Conservation (phyloP, 202 grass and related monocot genomes). For the Hordeum pubiflorum region DNA sequence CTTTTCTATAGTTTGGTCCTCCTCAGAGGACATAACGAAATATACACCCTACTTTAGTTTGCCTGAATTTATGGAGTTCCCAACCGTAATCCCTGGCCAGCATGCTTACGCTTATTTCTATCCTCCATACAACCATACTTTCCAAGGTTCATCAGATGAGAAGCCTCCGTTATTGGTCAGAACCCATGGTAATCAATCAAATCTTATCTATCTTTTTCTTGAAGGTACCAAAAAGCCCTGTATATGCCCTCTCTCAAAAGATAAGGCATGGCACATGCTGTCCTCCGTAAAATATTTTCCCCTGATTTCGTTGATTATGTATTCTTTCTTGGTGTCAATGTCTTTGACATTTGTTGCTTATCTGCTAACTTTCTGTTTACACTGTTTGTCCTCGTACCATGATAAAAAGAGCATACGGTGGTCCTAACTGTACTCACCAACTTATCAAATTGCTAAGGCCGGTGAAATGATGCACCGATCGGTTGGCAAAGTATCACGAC, state of each 20-base stretch:
- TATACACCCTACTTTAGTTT: slow-evolving; percentile 63
- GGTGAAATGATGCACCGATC: neutral
- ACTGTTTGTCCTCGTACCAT: neutral
- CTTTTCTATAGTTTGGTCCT: slow-evolving; percentile 88
- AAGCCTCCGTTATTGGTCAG: slow-evolving; percentile 80
- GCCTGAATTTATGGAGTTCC: slow-evolving; percentile 76
- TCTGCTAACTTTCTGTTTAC: neutral
- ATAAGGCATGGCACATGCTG: neutral
- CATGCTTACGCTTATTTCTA: slow-evolving; percentile 94
- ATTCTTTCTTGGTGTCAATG: neutral
- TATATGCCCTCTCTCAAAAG: neutral
- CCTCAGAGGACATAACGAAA: slow-evolving; percentile 57
- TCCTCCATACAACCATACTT: slow-evolving; percentile 50
- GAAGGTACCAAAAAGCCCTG: neutral
- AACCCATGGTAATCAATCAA: slow-evolving; percentile 59
- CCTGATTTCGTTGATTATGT: neutral
- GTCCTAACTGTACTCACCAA: neutral
- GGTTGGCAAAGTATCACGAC: neutral
- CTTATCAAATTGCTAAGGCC: neutral
- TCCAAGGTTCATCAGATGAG: slow-evolving; percentile 55
- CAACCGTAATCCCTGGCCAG: slow-evolving; percentile 54
- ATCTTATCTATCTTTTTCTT: neutral
- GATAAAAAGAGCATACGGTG: neutral
- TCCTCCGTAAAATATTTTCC: neutral
- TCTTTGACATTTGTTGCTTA: neutral